A percentile compares a stretch with the other conserved stretches of the same genome.
Conservation (phyloP, 495 filamentous ascomycete genomes). For the Tuber brumale region DNA sequence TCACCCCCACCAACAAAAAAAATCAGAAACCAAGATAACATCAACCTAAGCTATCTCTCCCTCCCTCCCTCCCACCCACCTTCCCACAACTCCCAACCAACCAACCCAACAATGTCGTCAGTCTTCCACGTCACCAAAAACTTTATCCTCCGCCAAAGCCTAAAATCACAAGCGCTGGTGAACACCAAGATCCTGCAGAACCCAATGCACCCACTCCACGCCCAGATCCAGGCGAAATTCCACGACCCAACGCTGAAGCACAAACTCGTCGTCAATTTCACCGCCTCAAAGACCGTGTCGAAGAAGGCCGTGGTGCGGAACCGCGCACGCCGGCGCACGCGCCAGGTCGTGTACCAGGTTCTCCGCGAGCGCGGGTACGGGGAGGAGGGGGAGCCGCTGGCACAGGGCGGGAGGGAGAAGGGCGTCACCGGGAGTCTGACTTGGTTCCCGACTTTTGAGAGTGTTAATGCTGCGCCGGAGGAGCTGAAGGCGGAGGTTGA, state of each 20-base stretch:
- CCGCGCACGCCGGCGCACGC: constrained; percentile 13
- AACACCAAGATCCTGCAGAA: constrained; percentile 16
- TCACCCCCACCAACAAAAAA: background rate
- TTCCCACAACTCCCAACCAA: background rate
- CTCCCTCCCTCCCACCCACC: background rate
- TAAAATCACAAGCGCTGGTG: constrained; percentile 7
- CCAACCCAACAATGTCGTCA: constrained; percentile 9
- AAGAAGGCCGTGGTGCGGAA: constrained; percentile 26
- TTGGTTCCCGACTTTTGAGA: constrained; percentile 24
- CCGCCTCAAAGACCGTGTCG: constrained; percentile 25
- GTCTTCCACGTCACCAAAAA: constrained; percentile 16
- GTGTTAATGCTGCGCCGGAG: constrained; percentile 17
- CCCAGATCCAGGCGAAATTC: constrained; percentile 11
- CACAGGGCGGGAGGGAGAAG: background rate
- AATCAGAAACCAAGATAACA: background rate
- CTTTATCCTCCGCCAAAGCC: constrained; percentile 18
- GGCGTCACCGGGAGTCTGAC: constrained; percentile 20
- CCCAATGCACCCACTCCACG: constrained; percentile 21
- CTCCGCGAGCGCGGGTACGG: constrained; percentile 25
- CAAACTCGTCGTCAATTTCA: constrained; percentile 20
- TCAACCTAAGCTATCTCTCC: background rate
- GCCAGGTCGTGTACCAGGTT: constrained; percentile 16
- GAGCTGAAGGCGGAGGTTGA: constrained; percentile 24
- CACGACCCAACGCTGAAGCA: constrained; percentile 6
- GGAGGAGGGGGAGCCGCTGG: constrained; percentile 19